Evolutionary conservation across 495 filamentous ascomycete species (phyloP).

Genomic region (Neurospora sp.): DNA sequence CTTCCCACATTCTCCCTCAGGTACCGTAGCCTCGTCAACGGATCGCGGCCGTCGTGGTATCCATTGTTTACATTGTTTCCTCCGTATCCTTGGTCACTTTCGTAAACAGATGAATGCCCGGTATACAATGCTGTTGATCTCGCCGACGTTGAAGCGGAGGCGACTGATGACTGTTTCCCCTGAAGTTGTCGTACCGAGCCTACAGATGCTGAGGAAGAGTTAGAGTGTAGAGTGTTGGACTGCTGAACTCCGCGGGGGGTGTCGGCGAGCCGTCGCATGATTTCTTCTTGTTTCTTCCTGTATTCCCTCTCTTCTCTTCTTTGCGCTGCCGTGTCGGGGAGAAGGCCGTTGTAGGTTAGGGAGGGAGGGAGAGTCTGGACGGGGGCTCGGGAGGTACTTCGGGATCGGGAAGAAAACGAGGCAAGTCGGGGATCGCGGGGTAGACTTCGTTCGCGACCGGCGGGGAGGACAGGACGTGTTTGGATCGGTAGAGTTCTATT

Average conservation of each 20-base stretch:
- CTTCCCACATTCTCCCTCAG: neutral
- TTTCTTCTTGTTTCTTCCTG: neutral
- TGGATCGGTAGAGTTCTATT: neutral
- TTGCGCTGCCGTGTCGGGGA: neutral
- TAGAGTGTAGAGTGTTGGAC: neutral
- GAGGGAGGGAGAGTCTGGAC: neutral
- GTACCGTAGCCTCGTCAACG: neutral
- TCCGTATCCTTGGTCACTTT: neutral
- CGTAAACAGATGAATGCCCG: neutral
- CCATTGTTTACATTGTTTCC: neutral
- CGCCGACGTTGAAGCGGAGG: neutral
- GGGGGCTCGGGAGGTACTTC: neutral
- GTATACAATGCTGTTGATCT: neutral
- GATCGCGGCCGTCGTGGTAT: neutral
- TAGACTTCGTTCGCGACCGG: neutral
- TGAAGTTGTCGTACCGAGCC: neutral
- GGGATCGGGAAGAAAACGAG: neutral
- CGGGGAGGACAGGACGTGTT: neutral
- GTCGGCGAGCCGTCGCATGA: neutral
- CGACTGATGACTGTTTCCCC: neutral
- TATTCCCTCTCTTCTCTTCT: neutral
- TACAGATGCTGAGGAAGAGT: neutral
- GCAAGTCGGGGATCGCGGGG: neutral
- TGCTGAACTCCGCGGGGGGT: neutral
- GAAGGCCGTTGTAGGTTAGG: neutral